These are phyloP conservation scores for Durusdinium trenchii DNA, from an alignment of 73 alveolate species.

Conservation along the genomic window DNA sequence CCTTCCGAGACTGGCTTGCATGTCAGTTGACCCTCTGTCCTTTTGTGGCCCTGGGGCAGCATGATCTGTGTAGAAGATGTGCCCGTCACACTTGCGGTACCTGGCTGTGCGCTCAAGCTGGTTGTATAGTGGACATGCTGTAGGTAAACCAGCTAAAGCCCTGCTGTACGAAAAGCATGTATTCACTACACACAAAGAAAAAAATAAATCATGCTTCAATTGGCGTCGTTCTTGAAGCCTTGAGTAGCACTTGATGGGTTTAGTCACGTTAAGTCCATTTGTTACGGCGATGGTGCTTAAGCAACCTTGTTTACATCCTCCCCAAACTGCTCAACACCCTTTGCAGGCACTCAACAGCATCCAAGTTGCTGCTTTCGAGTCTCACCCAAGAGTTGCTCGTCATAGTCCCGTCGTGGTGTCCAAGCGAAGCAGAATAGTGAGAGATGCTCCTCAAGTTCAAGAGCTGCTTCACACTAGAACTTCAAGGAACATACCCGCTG, in stretches of 20 bases:
- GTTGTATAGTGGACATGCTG: background rate
- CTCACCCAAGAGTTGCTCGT: constrained; percentile 67
- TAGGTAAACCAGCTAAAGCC: too few species aligned
- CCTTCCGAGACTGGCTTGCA: background rate
- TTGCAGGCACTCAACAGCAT: background rate
- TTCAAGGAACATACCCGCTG: background rate
- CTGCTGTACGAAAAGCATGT: too few species aligned
- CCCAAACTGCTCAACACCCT: background rate
- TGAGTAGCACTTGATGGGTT: too few species aligned
- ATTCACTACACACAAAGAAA: too few species aligned
- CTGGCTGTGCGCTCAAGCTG: too few species aligned
- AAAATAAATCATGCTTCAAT: too few species aligned
- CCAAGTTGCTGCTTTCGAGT: constrained; percentile 74
- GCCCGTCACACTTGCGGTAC: constrained; percentile 80
- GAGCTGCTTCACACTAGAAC: background rate
- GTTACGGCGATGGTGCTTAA: background rate
- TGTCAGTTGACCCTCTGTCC: background rate
- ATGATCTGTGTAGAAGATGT: constrained; percentile 89
- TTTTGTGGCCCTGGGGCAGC: constrained; percentile 83
- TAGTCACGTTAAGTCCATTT: too few species aligned
- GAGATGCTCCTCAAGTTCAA: constrained; percentile 56
- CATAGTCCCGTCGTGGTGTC: constrained; percentile 88
- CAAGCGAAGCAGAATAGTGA: constrained; percentile 76
- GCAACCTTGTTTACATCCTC: background rate
- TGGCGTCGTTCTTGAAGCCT: too few species aligned